These are phyloP conservation scores for Ophiorrhiza pumila DNA, from an alignment of 257 asterid species.

Conservation along the genomic window DNA sequence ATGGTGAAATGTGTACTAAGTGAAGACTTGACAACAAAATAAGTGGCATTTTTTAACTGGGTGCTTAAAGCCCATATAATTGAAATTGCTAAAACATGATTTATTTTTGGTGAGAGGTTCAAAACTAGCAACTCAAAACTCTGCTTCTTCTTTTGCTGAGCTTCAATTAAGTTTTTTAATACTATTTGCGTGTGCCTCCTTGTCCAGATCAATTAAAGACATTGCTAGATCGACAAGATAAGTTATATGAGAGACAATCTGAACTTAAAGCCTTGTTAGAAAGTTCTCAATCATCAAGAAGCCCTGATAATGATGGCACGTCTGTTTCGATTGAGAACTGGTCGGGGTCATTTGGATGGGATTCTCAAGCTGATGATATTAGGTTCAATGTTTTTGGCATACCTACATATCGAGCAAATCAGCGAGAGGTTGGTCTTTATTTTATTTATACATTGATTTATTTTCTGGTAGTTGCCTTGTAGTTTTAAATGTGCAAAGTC, in stretches of 20 bases:
- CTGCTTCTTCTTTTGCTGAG: neutral
- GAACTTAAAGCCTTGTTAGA: conserved; percentile 74
- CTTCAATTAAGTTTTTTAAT: neutral
- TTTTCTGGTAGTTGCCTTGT: neutral
- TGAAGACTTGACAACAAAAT: no score
- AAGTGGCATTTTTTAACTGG: neutral
- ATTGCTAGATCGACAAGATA: conserved; percentile 79
- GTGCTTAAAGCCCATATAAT: neutral
- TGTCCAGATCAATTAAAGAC: conserved; percentile 65
- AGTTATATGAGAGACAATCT: conserved; percentile 60
- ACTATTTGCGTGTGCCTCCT: conserved; percentile 10
- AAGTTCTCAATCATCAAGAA: conserved; percentile 51
- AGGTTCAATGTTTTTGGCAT: conserved; percentile 88
- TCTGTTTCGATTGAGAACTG: conserved; percentile 65
- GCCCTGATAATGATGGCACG: conserved; percentile 43
- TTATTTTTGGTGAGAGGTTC: neutral
- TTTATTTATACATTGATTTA: neutral
- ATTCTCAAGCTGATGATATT: conserved; percentile 69
- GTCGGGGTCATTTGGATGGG: conserved; percentile 85
- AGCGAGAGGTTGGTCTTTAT: conserved; percentile 62
- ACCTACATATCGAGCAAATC: conserved; percentile 84
- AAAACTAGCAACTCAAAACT: neutral
- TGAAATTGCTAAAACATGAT: neutral
- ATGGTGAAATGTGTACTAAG: no score
- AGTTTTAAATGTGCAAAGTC: neutral